phyloP scores from a whole-genome alignment of 2,329 filamentous ascomycete species.

The Calycina herbarum region DNA sequence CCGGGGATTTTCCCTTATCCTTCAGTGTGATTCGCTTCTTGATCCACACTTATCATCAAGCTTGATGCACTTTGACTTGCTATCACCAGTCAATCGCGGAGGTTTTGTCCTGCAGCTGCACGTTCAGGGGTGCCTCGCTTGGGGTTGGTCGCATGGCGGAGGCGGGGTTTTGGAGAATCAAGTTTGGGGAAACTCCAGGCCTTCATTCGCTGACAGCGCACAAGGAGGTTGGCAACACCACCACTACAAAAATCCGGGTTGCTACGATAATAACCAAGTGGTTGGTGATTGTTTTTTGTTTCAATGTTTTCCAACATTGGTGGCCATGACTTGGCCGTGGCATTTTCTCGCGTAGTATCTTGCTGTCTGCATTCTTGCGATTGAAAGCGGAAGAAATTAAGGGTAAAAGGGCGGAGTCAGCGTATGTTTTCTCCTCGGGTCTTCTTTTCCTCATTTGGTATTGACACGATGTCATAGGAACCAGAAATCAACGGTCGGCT shows the following conservation, averaged over 20 bases:
- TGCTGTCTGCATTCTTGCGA: neutral
- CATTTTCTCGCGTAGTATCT: neutral
- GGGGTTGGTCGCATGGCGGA: slow-evolving; percentile 1
- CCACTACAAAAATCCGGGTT: neutral
- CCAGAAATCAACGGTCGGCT: neutral
- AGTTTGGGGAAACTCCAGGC: slow-evolving; percentile 1
- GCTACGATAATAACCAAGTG: neutral
- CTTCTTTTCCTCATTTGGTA: neutral
- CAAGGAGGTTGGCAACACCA: slow-evolving; percentile 2
- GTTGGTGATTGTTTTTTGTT: neutral
- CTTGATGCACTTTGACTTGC: neutral
- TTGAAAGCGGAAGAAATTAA: neutral
- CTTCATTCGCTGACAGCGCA: slow-evolving; percentile 8
- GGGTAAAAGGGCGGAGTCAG: neutral
- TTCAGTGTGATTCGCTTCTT: neutral
- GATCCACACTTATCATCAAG: neutral
- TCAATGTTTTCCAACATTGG: neutral
- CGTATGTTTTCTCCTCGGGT: neutral
- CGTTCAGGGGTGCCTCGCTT: slow-evolving; percentile 2
- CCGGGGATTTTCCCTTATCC: neutral
- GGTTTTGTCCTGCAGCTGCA: neutral
- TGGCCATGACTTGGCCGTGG: neutral
- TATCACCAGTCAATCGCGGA: neutral
- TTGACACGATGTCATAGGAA: slow-evolving; percentile 4
- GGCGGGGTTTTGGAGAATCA: slow-evolving; percentile 6